Conservation (phyloP, 768 basidiomycete genomes). For the Cantharellus anzutake region DNA sequence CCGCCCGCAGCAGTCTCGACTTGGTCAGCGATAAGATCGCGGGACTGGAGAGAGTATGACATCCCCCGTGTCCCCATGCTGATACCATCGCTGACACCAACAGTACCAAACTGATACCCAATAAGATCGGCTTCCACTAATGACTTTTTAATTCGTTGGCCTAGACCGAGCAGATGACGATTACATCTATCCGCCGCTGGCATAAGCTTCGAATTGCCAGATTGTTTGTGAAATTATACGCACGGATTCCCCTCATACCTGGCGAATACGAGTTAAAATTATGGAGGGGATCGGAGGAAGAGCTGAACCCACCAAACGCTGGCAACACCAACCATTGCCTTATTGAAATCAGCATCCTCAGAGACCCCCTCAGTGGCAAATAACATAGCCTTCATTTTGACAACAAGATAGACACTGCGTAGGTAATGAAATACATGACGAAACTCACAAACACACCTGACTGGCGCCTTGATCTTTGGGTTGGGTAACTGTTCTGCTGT, state of each 20-base stretch:
- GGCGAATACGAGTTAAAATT: constrained; percentile 3
- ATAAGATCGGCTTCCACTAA: constrained; percentile 48
- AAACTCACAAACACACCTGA: constrained; percentile 31
- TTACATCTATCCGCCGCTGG: constrained; percentile 49
- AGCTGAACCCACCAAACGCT: constrained; percentile 66
- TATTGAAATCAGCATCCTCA: constrained; percentile 67
- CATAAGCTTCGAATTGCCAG: neutral
- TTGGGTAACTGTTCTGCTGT: constrained; percentile 70
- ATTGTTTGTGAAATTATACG: constrained; percentile 18
- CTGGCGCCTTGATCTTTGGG: constrained; percentile 92
- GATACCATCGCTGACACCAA: constrained; percentile 96
- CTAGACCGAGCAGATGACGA: constrained; percentile 75
- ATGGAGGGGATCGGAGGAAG: neutral
- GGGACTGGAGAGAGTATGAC: constrained; percentile 90
- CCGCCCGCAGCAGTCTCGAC: constrained; percentile 93
- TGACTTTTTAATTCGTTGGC: constrained; percentile 72
- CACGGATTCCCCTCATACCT: constrained; percentile 99
- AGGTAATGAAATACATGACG: constrained; percentile 1
- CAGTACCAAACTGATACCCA: constrained; percentile 94
- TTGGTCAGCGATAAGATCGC: constrained; percentile 93
- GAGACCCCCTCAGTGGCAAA: constrained; percentile 93
- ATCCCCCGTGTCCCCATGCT: constrained; percentile 93
- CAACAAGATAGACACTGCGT: neutral
- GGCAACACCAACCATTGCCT: constrained; percentile 93
- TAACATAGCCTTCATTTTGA: constrained; percentile 64